Evolutionary conservation across 1,284 basidiomycete species (phyloP).

Genomic region (Pterulicium gracile): DNA sequence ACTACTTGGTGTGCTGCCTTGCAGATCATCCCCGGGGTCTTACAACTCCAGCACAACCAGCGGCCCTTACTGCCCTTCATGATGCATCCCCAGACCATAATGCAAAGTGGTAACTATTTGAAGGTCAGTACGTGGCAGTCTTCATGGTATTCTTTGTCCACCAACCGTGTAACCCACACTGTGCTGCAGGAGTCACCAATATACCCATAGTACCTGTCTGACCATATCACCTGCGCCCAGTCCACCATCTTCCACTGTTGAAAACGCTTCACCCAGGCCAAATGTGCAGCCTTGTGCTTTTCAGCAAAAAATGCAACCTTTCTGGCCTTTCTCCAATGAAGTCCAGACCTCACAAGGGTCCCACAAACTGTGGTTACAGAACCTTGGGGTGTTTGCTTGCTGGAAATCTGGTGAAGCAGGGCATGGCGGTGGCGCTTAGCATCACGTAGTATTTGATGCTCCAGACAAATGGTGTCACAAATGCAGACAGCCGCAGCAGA

Average conservation of each 20-base stretch:
- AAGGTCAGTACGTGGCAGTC: constrained; percentile 11
- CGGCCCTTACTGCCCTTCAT: constrained; percentile 9
- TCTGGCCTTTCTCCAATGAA: neutral
- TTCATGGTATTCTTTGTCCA: constrained; percentile 6
- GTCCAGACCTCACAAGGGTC: too few species aligned
- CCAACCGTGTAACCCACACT: neutral
- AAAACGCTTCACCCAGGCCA: constrained; percentile 15
- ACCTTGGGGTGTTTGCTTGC: too few species aligned
- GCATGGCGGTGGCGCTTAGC: too few species aligned
- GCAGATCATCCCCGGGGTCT: too few species aligned
- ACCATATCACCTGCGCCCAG: constrained; percentile 19
- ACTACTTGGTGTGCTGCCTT: too few species aligned
- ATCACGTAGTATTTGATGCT: too few species aligned
- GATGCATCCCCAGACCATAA: constrained; percentile 14
- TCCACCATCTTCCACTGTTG: constrained; percentile 17
- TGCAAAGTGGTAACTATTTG: constrained; percentile 10
- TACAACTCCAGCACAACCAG: constrained; percentile 12
- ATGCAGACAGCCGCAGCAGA: too few species aligned
- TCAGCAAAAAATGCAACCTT: constrained; percentile 6
- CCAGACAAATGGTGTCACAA: too few species aligned
- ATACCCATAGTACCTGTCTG: constrained; percentile 16
- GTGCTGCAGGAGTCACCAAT: neutral
- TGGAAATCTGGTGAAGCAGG: too few species aligned
- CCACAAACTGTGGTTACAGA: too few species aligned
- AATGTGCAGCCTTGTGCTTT: constrained; percentile 11